A percentile compares a stretch with the other conserved stretches of the same genome.
phyloP scores from a whole-genome alignment of 2,329 filamentous ascomycete species.

The Annulohypoxylon truncatum region DNA sequence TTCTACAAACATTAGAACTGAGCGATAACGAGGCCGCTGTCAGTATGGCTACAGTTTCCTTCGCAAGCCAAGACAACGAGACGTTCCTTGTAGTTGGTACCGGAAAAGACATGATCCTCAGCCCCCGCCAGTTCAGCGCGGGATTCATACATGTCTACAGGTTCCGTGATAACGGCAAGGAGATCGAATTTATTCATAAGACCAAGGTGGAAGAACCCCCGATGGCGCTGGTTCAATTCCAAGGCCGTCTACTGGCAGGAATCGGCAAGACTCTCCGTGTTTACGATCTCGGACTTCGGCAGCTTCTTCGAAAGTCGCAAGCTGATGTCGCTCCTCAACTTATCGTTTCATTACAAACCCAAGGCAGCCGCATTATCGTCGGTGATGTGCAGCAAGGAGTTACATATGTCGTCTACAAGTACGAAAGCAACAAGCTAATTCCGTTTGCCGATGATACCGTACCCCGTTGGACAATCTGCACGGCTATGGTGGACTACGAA shows the following conservation, averaged over 20 bases:
- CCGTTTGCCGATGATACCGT: constrained; percentile 93
- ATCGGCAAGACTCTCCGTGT: constrained; percentile 84
- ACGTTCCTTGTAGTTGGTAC: constrained; percentile 94
- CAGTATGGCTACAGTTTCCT: constrained; percentile 84
- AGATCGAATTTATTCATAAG: constrained; percentile 95
- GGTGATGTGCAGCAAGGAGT: constrained; percentile 94
- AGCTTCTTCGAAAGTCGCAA: constrained; percentile 92
- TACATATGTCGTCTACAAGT: constrained; percentile 93
- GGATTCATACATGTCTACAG: constrained; percentile 95
- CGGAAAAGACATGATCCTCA: constrained; percentile 87
- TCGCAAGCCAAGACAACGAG: constrained; percentile 89
- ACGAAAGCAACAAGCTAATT: constrained; percentile 88
- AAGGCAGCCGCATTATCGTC: constrained; percentile 90
- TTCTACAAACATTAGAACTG: constrained; percentile 83
- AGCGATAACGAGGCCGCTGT: constrained; percentile 92
- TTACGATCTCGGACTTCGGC: constrained; percentile 93
- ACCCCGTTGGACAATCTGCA: constrained; percentile 89
- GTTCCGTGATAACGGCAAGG: constrained; percentile 85
- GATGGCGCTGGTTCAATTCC: constrained; percentile 90
- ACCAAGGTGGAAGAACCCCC: constrained; percentile 92
- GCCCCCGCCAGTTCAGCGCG: constrained; percentile 77
- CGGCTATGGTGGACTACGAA: constrained; percentile 97
- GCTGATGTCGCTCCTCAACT: constrained; percentile 80
- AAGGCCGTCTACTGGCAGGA: constrained; percentile 88
- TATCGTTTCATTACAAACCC: constrained; percentile 90